phyloP scores from a whole-genome alignment of 306 rosid species.

The Vicia faba region DNA sequence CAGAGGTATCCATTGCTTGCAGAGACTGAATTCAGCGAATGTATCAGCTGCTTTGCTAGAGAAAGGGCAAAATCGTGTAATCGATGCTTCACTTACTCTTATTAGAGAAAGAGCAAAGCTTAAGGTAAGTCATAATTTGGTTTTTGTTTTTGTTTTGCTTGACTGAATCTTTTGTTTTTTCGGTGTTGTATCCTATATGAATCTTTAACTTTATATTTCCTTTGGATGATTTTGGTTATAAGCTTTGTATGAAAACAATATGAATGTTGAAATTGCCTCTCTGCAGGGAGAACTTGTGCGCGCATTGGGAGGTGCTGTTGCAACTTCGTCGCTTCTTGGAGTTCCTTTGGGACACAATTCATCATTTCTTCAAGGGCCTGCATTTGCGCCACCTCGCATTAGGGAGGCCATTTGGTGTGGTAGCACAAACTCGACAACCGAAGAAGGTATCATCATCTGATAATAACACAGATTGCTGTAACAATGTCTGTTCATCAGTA shows the following conservation, averaged over 20 bases:
- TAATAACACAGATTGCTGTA: background rate
- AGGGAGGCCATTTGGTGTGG: conserved; percentile 99
- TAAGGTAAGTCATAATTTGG: conserved; percentile 51
- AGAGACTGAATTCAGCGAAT: conserved; percentile 56
- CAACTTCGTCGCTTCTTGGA: conserved; percentile 87
- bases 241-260: conserved; percentile 12
- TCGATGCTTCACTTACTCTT: conserved; percentile 94
- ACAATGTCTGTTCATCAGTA: background rate
- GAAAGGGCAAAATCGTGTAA: conserved; percentile 80
- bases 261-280: conserved; percentile 29
- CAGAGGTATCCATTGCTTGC: conserved; percentile 66
- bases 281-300: conserved; percentile 88
- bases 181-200: background rate
- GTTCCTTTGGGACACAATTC: conserved; percentile 97
- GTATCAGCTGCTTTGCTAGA: conserved; percentile 62
- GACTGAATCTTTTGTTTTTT: background rate
- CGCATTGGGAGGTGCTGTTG: conserved; percentile 80
- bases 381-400: conserved; percentile 95
- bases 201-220: background rate
- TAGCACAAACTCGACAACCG: conserved; percentile 88
- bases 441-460: conserved; percentile 63
- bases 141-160: conserved; percentile 4
- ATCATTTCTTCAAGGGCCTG: conserved; percentile 97
- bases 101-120: conserved; percentile 96
- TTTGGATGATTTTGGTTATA: conserved; percentile 27